A percentile compares a stretch with the other conserved stretches of the same genome.
Evolutionary conservation across 768 basidiomycete genomes (phyloP).

Genomic region (Pleurotus tuoliensis): DNA sequence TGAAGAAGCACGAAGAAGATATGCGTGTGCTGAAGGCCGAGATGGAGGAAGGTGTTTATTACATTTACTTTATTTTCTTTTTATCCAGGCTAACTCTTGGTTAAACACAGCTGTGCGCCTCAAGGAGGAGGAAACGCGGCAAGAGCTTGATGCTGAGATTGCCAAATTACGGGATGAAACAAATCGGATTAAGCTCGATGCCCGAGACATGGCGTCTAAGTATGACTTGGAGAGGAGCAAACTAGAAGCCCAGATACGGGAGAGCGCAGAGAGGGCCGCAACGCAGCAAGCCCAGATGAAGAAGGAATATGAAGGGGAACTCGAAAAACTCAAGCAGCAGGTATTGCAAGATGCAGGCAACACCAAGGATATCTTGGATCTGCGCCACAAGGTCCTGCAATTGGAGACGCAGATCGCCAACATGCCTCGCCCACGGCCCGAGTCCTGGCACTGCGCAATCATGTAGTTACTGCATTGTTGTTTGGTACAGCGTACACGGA

Average conservation of each 20-base stretch:
- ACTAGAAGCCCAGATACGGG: not conserved
- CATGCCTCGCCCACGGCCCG: too few species aligned
- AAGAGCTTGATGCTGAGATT: slow-evolving; percentile 32
- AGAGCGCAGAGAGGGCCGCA: slow-evolving; percentile 5
- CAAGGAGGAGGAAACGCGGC: slow-evolving; percentile 32
- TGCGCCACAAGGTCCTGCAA: not conserved
- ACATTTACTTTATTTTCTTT: too few species aligned
- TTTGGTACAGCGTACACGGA: too few species aligned
- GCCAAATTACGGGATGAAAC: slow-evolving; percentile 29
- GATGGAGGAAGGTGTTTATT: slow-evolving; percentile 27
- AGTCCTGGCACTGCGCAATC: too few species aligned
- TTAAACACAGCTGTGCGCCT: slow-evolving; percentile 2
- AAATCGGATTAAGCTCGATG: slow-evolving; percentile 23
- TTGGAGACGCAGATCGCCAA: not conserved
- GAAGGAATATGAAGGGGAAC: not conserved
- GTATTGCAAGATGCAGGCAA: not conserved
- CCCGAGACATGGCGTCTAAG: slow-evolving; percentile 1
- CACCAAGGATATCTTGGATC: not conserved
- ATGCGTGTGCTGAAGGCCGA: slow-evolving; percentile 42
- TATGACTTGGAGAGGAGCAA: slow-evolving; percentile 10
- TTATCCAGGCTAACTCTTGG: too few species aligned
- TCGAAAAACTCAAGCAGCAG: not conserved
- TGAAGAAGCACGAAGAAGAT: slow-evolving; percentile 42
- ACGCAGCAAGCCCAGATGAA: not conserved
- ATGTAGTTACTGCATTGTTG: too few species aligned